These are phyloP conservation scores for Mycena polygramma DNA, from an alignment of 768 basidiomycete species.

Conservation along the genomic window DNA sequence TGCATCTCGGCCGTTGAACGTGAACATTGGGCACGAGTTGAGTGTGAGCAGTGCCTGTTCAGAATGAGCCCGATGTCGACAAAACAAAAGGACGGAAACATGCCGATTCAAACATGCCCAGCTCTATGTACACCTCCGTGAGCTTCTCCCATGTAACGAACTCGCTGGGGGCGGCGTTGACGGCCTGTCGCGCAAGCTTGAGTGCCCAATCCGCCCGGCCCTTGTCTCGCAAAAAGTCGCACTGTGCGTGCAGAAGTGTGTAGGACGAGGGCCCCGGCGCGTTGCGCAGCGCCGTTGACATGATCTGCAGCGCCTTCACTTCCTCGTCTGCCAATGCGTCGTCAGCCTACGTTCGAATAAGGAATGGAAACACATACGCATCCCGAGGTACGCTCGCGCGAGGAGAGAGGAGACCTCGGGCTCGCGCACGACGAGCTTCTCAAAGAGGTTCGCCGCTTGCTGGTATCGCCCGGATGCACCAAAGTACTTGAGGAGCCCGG, in stretches of 20 bases:
- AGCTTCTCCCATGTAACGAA: conserved; percentile 99
- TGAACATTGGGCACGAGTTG: conserved; percentile 99
- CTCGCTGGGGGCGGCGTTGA: conserved; percentile 98
- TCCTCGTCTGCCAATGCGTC: conserved; percentile 84
- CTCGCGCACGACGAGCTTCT: conserved; percentile 87
- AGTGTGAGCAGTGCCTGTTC: conserved; percentile 86
- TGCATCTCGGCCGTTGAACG: conserved; percentile 95
- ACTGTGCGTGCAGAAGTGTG: conserved; percentile 93
- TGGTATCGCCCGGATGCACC: conserved; percentile 91
- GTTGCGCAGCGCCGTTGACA: conserved; percentile 83
- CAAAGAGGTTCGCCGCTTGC: conserved; percentile 92
- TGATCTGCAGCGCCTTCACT: conserved; percentile 97
- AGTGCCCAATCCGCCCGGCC: conserved; percentile 90
- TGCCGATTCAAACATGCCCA: conserved; percentile 85
- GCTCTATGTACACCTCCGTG: conserved; percentile 94
- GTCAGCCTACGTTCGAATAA: not conserved
- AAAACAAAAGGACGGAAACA: conserved; percentile 37
- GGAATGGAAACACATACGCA: conserved; percentile 76
- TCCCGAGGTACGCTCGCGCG: conserved; percentile 93
- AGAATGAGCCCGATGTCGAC: conserved; percentile 28
- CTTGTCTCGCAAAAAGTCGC: conserved; percentile 92
- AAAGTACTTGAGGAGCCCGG: conserved; percentile 97
- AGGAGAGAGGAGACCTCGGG: conserved; percentile 92
- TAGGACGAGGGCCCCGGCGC: conserved; percentile 86
- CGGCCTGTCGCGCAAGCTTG: conserved; percentile 92